Conservation (phyloP, 345 rosid species). For the Geranium brycei region DNA sequence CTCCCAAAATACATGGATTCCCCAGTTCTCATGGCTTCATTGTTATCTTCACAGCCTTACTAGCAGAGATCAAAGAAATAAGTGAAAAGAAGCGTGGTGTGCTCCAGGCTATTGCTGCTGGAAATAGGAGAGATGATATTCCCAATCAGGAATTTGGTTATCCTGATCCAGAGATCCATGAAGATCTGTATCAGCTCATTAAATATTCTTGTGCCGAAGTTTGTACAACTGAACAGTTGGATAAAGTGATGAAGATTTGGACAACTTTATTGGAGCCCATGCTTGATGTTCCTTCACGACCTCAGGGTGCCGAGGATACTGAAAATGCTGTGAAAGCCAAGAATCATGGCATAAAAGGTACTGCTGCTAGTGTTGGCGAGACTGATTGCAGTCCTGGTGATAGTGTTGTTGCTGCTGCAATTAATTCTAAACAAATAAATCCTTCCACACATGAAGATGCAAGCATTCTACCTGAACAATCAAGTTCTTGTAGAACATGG, state of each 20-base stretch:
- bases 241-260: slow-evolving; percentile 87
- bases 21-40: slow-evolving; percentile 9
- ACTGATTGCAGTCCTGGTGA: slow-evolving; percentile 52
- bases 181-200: slow-evolving; percentile 84
- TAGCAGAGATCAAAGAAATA: slow-evolving; percentile 85
- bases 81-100: slow-evolving; percentile 62
- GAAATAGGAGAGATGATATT: slow-evolving; percentile 47
- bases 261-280: slow-evolving; percentile 79
- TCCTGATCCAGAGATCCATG: slow-evolving; percentile 71
- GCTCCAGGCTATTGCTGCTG: slow-evolving; percentile 75
- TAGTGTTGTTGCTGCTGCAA: slow-evolving; percentile 16
- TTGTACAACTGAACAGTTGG: slow-evolving; percentile 78
- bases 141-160: slow-evolving; percentile 69
- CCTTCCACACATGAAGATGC: slow-evolving; percentile 41
- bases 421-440: slow-evolving; percentile 37
- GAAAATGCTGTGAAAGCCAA: slow-evolving; percentile 63
- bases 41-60: slow-evolving; percentile 41
- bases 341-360: slow-evolving; percentile 33
- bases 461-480: slow-evolving; percentile 40
- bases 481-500: slow-evolving; percentile 31
- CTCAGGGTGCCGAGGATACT: slow-evolving; percentile 75
- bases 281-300: slow-evolving; percentile 68
- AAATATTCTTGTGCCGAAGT: slow-evolving; percentile 89
- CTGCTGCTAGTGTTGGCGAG: slow-evolving; percentile 30
- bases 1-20: slow-evolving; percentile 3